Base-by-base conservation (phyloP, 78 protist genomes). In the Dictyostelium citrinum region DNA sequence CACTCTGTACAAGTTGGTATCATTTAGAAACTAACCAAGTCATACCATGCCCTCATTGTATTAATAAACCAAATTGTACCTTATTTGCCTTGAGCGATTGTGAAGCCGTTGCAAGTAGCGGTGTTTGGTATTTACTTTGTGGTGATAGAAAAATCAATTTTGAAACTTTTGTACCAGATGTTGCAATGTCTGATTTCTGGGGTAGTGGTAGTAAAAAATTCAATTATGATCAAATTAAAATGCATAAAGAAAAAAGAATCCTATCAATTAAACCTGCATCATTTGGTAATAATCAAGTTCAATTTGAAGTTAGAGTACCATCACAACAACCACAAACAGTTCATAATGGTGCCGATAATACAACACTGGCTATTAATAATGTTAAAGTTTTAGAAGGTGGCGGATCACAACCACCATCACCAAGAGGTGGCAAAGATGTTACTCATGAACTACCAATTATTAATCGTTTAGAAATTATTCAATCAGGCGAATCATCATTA, bases 141-240 rank as follows among this genome's bases (percentile, higher is more conserved):
- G 85, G 85, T 35, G 75, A 58, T 33, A 58, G 81, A 76, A 76
- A 68, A 20, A 88, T 88, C n/a, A 8, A 41, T 51, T 83, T 88
- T 0, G 93, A 88, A n/a, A 67, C 67, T 14, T 88, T 88, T 88
- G 93, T 88, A 37, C 93, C 93, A 2, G 93, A 88, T 78, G 93
- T 88, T 55, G 93, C 93, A 0, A 29, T 88, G 79, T 51, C 55
- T n/a, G 93, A 88, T 55, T 88, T 88, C 10, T 88, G 93, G 93
- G 93, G 93, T 6, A 33, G 81, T 14, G 85, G 86, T 27, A 33
- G 60, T 12, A 88, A 88, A 29, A 88, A 88, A 29, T 78, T 78
- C 3, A 41, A 64, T 24, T 88, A 79, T 33, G 81, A 88, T 35
- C 79, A 88, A 67, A 88, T 88, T 29, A 35, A 61, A 31, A 41